Evolutionary conservation across 768 basidiomycete genomes (phyloP), one percentile per base, ranked within the genome.

Genomic region (Leccinum pellstonianum): DNA sequence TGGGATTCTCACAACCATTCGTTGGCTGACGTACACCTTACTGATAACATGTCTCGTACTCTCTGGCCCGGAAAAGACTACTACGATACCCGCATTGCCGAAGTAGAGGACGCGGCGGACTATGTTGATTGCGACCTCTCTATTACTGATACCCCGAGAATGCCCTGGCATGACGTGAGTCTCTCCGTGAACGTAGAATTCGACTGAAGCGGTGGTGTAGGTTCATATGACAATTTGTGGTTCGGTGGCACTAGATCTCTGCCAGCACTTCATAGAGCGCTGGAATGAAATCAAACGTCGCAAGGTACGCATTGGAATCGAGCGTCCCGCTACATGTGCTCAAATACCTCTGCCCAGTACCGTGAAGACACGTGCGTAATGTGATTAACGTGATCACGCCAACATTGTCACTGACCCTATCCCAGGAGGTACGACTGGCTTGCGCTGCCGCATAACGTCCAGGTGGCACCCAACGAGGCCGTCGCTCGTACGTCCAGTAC

Each of bases 141-240:
- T 33, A 81, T 86, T 51, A 69, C 86, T 49, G 90, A 93, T 63
- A 86, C 77, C 14, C 77, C 85, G 1, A 79, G 91, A 62, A 93
- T 95, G 93, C 93, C 95, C 1, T 98, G 95, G 95, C 95, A 98
- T 69, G 95, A 98, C 76, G 93, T 92, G 57, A 59, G 88, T 75
- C 46, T 55, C 27, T 55, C 46, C 55, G 21, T 46, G n/a, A n/a
- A 27, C 17, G 37, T 33, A 5, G 23, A 14, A 19, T 46, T 46
- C 12, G 3, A 46, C 43, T 46, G 43, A 46, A 46, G 19, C 43
- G 5, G 19, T 15, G 62, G 10, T 50, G 14, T 70, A 90, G 87
- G 82, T 89, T 12, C 94, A 95, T 70, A 90, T 92, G 87, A 93
- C 91, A 4, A 75, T 95, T 23, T 77, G 80, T 14, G 97, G 89